Evolutionary conservation across 2,329 filamentous ascomycete genomes (phyloP).

Genomic region (Colletotrichum cereale): DNA sequence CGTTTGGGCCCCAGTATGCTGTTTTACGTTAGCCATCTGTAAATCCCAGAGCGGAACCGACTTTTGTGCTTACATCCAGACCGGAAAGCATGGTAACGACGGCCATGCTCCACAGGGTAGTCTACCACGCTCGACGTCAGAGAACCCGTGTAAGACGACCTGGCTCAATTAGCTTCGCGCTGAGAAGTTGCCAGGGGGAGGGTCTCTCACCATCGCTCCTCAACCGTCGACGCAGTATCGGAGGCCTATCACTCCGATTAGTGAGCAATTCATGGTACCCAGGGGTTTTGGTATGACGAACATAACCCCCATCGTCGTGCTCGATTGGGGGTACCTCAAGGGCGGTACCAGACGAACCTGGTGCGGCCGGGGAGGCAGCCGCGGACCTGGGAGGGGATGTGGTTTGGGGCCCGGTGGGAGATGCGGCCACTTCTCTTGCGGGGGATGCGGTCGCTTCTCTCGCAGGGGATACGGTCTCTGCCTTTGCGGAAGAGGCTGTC

Average conservation of each 20-base stretch:
- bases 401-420: background rate
- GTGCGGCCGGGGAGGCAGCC: background rate
- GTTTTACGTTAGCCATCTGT: background rate
- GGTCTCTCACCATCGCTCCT: conserved; percentile 6
- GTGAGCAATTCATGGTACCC: background rate
- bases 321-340: background rate
- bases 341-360: background rate
- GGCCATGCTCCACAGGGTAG: conserved; percentile 38
- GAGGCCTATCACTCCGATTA: background rate
- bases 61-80: conserved; percentile 18
- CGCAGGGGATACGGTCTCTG: background rate
- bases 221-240: conserved; percentile 17
- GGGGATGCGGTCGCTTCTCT: background rate
- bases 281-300: background rate
- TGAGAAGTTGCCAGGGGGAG: no score
- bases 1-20: conserved; percentile 52
- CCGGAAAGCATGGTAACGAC: conserved; percentile 39
- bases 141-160: conserved; percentile 31
- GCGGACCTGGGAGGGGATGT: background rate
- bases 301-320: conserved; percentile 7
- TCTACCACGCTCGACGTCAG: conserved; percentile 32
- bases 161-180: background rate
- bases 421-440: background rate
- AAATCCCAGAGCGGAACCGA: no score
- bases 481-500: background rate